These are phyloP conservation scores for Echria macrotheca DNA, from an alignment of 495 filamentous ascomycete genomes.

Conservation along the genomic window DNA sequence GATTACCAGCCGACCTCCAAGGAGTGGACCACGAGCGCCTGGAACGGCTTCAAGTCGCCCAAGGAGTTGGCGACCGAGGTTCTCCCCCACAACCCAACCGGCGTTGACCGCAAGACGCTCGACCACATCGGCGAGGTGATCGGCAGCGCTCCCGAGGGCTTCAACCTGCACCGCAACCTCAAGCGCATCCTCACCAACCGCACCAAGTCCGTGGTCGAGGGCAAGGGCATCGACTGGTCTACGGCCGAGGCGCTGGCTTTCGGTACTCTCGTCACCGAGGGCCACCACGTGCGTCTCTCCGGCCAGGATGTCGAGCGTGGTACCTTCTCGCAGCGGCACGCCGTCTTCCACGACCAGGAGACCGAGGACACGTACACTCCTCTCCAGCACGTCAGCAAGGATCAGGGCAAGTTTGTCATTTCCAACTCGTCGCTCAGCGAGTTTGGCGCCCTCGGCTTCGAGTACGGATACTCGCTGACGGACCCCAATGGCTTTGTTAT, in stretches of 20 bases:
- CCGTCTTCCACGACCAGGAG: slow-evolving; percentile 96
- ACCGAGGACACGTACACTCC: slow-evolving; percentile 89
- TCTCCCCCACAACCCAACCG: slow-evolving; percentile 85
- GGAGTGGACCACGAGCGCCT: slow-evolving; percentile 97
- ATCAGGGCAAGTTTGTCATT: slow-evolving; percentile 92
- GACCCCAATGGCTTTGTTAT: slow-evolving; percentile 95
- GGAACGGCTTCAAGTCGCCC: slow-evolving; percentile 98
- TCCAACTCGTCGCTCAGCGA: slow-evolving; percentile 96
- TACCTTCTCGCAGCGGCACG: slow-evolving; percentile 97
- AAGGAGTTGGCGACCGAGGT: slow-evolving; percentile 96
- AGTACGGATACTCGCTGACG: slow-evolving; percentile 96
- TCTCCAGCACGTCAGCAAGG: slow-evolving; percentile 77
- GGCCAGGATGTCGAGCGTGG: slow-evolving; percentile 99
- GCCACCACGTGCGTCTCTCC: slow-evolving; percentile 93
- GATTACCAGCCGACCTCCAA: slow-evolving; percentile 95
- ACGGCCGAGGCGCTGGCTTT: slow-evolving; percentile 97
- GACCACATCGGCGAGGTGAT: slow-evolving; percentile 75
- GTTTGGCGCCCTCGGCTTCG: slow-evolving; percentile 92
- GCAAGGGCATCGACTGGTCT: slow-evolving; percentile 94
- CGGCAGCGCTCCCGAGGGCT: slow-evolving; percentile 70
- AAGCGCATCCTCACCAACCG: slow-evolving; percentile 91
- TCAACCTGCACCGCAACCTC: slow-evolving; percentile 86
- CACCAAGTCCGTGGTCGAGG: slow-evolving; percentile 88
- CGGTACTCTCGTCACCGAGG: slow-evolving; percentile 82
- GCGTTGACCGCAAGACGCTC: slow-evolving; percentile 62